Conservation (phyloP, 1,284 basidiomycete genomes). For the Ustilago trichophora region DNA sequence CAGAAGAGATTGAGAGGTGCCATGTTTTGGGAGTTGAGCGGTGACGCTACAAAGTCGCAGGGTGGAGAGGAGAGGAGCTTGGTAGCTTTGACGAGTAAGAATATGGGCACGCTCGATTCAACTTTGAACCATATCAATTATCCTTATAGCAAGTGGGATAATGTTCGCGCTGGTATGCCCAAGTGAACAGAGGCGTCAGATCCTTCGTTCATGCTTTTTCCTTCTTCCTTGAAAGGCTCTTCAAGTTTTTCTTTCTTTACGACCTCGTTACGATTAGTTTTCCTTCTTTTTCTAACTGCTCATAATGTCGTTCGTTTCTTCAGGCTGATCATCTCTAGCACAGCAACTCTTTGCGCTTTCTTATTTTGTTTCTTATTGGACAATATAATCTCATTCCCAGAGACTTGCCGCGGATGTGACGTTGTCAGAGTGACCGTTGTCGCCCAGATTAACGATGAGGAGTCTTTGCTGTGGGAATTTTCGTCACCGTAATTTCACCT, state of each 20-base stretch:
- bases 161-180: slow-evolving; percentile 51
- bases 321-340: too few species aligned
- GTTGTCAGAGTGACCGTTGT: too few species aligned
- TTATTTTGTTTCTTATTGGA: slow-evolving; percentile 8
- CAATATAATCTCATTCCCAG: slow-evolving; percentile 16
- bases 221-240: too few species aligned
- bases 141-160: slow-evolving; percentile 68
- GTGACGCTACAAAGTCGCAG: slow-evolving; percentile 57
- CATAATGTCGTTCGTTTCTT: too few species aligned
- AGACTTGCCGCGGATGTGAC: too few species aligned
- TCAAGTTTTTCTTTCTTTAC: too few species aligned
- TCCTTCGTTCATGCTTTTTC: too few species aligned
- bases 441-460: too few species aligned
- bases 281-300: neutral
- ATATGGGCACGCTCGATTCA: slow-evolving; percentile 67
- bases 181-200: too few species aligned
- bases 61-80: slow-evolving; percentile 47
- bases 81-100: slow-evolving; percentile 28
- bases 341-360: too few species aligned
- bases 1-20: slow-evolving; percentile 77
- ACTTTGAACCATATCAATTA: slow-evolving; percentile 76
- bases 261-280: too few species aligned
- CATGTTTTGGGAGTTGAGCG: slow-evolving; percentile 73
- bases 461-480: neutral
- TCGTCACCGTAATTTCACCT: neutral